Percentiles rank a stretch among this genome's conserved stretches.
Conservation (phyloP, 139 green algal species). For the Medakamo hakoo region DNA sequence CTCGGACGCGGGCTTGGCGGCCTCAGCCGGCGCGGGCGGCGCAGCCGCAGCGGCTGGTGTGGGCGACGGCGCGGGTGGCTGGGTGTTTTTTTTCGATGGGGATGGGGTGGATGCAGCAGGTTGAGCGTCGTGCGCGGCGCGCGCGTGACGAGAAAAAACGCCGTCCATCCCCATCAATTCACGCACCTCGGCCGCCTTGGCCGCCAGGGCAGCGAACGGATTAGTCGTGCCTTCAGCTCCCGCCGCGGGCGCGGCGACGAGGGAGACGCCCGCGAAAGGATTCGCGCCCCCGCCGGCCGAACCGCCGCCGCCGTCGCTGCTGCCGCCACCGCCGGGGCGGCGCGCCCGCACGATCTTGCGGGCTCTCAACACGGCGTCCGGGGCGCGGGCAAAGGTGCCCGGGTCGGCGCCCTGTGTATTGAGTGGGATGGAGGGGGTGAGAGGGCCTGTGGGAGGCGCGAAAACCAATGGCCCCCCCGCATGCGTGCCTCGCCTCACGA, state of each 20-base stretch:
- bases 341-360: conserved; percentile 33
- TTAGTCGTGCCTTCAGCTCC: conserved; percentile 7
- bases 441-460: background rate
- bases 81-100: no score
- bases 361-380: conserved; percentile 29
- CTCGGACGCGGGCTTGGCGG: background rate
- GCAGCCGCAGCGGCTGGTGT: background rate
- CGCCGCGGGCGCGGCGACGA: conserved; percentile 3
- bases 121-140: no score
- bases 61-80: no score
- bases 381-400: conserved; percentile 33
- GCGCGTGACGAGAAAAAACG: no score
- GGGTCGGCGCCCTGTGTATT: conserved; percentile 10
- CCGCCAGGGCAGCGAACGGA: conserved; percentile 15
- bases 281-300: conserved; percentile 12
- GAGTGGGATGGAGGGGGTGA: no score
- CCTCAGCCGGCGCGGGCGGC: background rate
- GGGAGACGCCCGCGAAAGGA: conserved; percentile 34
- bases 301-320: conserved; percentile 1
- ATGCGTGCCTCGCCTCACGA: background rate
- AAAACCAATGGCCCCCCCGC: background rate
- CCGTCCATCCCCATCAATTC: no score
- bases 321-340: conserved; percentile 1
- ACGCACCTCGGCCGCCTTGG: no score
- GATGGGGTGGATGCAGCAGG: no score